These are phyloP conservation scores for Tetrastigma voinierianum DNA, from an alignment of 164 flowering plant genomes.

Conservation along the genomic window DNA sequence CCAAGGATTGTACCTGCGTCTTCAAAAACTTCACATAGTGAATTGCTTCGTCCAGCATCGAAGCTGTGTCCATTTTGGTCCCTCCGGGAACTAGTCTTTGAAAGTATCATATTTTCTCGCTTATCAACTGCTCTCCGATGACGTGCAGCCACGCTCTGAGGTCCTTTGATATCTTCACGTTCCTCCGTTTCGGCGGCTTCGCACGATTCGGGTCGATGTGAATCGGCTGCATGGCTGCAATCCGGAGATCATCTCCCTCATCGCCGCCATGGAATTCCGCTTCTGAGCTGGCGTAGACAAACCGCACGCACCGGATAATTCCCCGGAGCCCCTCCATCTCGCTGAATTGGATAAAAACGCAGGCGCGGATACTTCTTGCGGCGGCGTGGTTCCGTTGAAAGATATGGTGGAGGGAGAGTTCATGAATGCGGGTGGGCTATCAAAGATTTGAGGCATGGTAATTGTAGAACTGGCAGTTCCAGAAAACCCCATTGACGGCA, in stretches of 20 bases:
- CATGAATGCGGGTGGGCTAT: constrained; percentile 7
- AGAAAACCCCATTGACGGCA: constrained; percentile 25
- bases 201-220: constrained; percentile 56
- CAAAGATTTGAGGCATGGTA: constrained; percentile 6
- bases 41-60: constrained; percentile 64
- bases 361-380: constrained; percentile 20
- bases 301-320: too few species aligned
- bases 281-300: constrained; percentile 9
- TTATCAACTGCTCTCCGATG: constrained; percentile 56
- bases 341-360: constrained; percentile 3
- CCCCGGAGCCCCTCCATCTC: neutral
- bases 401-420: constrained; percentile 18
- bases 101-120: constrained; percentile 57
- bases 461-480: constrained; percentile 8
- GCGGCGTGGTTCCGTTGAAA: constrained; percentile 10
- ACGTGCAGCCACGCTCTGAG: constrained; percentile 67
- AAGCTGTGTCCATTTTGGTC: constrained; percentile 65
- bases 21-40: constrained; percentile 60
- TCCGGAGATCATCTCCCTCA: constrained; percentile 63
- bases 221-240: constrained; percentile 62
- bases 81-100: constrained; percentile 64
- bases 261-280: constrained; percentile 42
- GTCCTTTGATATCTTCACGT: constrained; percentile 56
- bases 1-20: constrained; percentile 45
- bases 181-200: constrained; percentile 50